Percentiles rank a stretch among this genome's conserved stretches.
Evolutionary conservation across 2,329 filamentous ascomycete genomes (phyloP).

Genomic region (Plenodomus biglobosus): DNA sequence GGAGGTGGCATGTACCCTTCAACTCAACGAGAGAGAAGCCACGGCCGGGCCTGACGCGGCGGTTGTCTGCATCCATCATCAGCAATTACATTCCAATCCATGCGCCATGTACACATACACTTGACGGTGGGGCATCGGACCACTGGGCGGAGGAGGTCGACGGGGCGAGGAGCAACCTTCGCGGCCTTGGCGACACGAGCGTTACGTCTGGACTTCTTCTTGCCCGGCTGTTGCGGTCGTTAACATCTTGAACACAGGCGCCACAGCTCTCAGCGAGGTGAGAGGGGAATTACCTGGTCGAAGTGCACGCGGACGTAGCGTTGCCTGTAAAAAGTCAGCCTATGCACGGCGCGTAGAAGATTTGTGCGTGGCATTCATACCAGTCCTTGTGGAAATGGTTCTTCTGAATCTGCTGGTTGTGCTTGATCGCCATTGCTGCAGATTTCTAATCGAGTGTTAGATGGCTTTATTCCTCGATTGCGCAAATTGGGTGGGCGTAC

Average conservation of each 20-base stretch:
- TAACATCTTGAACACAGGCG: conserved; percentile 49
- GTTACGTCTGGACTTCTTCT: conserved; percentile 89
- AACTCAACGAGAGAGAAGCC: conserved; percentile 97
- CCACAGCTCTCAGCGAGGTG: conserved; percentile 54
- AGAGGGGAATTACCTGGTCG: conserved; percentile 85
- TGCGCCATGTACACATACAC: conserved; percentile 49
- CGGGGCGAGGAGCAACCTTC: conserved; percentile 89
- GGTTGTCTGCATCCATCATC: conserved; percentile 67
- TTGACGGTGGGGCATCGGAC: conserved; percentile 97
- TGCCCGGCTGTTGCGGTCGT: conserved; percentile 70
- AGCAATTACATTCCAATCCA: conserved; percentile 8
- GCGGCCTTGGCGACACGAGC: conserved; percentile 94
- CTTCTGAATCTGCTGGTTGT: conserved; percentile 98
- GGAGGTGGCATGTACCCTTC: conserved; percentile 68
- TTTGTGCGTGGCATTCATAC: conserved; percentile 22
- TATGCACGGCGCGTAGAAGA: conserved; percentile 6
- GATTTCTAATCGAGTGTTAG: conserved; percentile 14
- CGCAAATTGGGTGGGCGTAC: conserved; percentile 18
- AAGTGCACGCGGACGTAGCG: conserved; percentile 98
- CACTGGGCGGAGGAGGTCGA: conserved; percentile 94
- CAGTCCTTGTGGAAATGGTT: conserved; percentile 74
- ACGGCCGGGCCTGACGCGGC: conserved; percentile 91
- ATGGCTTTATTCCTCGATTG: background rate
- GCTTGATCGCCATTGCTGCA: conserved; percentile 81
- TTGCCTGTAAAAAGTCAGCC: conserved; percentile 63